Evolutionary conservation across 2,329 filamentous ascomycete species (phyloP), one percentile per base, ranked within the genome.

Genomic region (Claviceps capensis): DNA sequence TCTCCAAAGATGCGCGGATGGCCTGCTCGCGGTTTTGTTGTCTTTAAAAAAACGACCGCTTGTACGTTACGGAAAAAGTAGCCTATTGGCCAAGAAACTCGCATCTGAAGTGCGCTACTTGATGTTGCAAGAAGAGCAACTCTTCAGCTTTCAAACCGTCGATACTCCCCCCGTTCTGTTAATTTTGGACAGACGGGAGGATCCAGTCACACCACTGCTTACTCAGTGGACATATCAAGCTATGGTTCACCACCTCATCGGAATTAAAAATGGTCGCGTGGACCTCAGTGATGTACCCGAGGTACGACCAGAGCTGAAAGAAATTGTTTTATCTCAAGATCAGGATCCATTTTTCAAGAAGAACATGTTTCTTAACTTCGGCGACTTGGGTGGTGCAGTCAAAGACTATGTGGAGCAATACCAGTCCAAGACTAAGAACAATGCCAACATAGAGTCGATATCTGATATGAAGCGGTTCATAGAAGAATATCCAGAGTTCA

Each of bases 141-240:
- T 98, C 9, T 98, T 98, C 68, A 90, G 97, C 66, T 98, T 98
- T 66, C 81, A 91, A 57, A 90, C 88, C 66, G 85, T 90, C 50
- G 93, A 98, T 66, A 98, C 93, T 0, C 87, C 91, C 8, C 93
- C 94, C 0, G 90, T 98, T 59, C 74, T 98, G 14, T 76, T 98
- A 37, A 81, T 98, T 51, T 71, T 98, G 34, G 93, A 98, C 68
- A 82, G 93, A 43, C 81, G 93, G 65, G 90, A 96, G 63, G 93
- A 98, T 62, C 91, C 93, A 0, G 86, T 97, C 49, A 98, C 93
- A 3, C 93, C 93, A 0, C 72, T 98, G 11, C 76, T 98, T 48
- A 95, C 89, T 2, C 93, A 98, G 65, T 98, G 93, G 93, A 98
- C 93, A 26, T 98, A 98, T 63, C 93, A 98, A 69, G 93, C 93